Conservation (phyloP, 2,329 filamentous ascomycete species). For the Exophiala dermatitidis region DNA sequence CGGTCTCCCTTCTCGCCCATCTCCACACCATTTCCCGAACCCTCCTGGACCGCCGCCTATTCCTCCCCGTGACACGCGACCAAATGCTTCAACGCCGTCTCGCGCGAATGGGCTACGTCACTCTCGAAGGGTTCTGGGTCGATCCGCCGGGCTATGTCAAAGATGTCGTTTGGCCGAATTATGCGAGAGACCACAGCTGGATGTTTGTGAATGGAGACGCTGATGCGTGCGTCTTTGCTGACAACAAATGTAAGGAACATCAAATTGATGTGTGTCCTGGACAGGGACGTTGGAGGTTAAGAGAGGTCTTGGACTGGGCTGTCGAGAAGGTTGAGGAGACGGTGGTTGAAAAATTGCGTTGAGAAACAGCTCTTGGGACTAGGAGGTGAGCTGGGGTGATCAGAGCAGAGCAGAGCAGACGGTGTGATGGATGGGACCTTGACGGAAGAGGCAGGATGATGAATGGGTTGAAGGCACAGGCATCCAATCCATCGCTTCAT, state of each 20-base stretch:
- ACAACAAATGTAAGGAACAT: constrained; percentile 16
- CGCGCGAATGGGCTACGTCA: constrained; percentile 42
- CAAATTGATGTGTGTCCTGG: constrained; percentile 33
- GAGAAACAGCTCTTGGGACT: neutral
- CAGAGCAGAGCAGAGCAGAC: too few relatives aligned
- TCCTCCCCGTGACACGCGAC: constrained; percentile 62
- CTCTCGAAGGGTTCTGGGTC: constrained; percentile 77
- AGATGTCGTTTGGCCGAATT: constrained; percentile 92
- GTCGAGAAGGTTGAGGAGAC: constrained; percentile 53
- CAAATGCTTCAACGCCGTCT: constrained; percentile 37
- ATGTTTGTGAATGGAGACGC: constrained; percentile 40
- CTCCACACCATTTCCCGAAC: constrained; percentile 28
- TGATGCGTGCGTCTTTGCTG: constrained; percentile 36
- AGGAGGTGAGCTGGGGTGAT: neutral
- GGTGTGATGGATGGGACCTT: too few relatives aligned
- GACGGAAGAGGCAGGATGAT: too few relatives aligned
- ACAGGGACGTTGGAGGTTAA: constrained; percentile 53
- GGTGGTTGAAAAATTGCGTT: constrained; percentile 23
- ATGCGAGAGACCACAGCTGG: constrained; percentile 72
- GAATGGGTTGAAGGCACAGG: too few relatives aligned
- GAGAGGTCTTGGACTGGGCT: constrained; percentile 59
- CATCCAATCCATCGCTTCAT: too few relatives aligned
- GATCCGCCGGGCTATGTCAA: constrained; percentile 94
- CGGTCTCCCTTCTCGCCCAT: neutral
- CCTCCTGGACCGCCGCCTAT: constrained; percentile 67